phyloP scores from a whole-genome alignment of 345 rosid genomes.

The Eucalyptus pauciflora region DNA sequence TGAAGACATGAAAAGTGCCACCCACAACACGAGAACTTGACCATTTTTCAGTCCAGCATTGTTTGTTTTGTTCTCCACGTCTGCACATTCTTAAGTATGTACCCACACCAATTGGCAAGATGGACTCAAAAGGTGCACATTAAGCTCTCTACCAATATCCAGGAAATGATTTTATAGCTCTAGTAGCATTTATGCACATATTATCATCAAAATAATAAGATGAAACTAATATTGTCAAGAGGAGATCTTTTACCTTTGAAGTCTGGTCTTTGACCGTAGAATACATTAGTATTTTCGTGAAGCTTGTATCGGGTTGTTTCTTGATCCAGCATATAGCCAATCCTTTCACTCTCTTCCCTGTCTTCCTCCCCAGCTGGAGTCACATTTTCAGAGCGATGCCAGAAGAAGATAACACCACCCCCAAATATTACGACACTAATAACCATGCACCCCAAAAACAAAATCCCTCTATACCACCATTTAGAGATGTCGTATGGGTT shows the following conservation, averaged over 20 bases:
- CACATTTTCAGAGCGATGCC: constrained; percentile 25
- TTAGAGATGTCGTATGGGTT: constrained; percentile 11
- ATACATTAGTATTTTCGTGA: background rate
- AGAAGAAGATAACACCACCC: constrained; percentile 16
- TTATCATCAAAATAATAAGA: background rate
- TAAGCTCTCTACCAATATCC: background rate
- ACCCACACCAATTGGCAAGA: background rate
- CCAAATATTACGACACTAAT: constrained; percentile 23
- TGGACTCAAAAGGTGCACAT: background rate
- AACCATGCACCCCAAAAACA: constrained; percentile 20
- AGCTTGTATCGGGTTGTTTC: background rate
- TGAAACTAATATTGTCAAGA: background rate
- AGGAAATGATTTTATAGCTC: background rate
- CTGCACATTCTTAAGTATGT: background rate
- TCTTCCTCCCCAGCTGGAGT: constrained; percentile 1
- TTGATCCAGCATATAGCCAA: background rate
- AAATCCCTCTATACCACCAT: constrained; percentile 40
- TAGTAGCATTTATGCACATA: background rate
- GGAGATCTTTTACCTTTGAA: constrained; percentile 18
- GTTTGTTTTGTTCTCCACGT: background rate
- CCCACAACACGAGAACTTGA: background rate
- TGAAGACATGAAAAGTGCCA: background rate
- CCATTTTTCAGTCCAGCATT: background rate
- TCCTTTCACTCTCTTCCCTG: background rate
- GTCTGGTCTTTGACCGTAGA: constrained; percentile 30